Base-by-base conservation (phyloP, 352 stramenopile species). In the Phytophthora palmivora region DNA sequence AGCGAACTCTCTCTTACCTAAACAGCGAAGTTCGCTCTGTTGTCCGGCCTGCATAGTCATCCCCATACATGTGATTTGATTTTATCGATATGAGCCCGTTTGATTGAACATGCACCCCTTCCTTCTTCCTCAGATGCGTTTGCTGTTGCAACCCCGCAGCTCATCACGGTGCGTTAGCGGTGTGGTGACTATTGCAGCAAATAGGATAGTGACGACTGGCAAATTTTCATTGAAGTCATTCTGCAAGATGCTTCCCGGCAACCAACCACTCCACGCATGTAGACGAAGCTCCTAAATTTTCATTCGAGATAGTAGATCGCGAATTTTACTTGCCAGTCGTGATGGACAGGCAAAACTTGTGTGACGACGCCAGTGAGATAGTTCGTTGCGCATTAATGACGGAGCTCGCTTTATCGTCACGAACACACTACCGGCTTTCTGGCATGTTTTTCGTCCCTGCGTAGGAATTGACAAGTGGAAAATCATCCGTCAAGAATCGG, bases 41-140 rank as follows among this genome's bases (percentile, higher is more conserved):
- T 34, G 32, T 26, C 32, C 30, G 22, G 45, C 51, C 51, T 72
- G 62, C 62, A 68, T 63, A 67, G 51, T 76, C 62, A 71, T 68
- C 45, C 57, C 61, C 63, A 69, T 74, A 74, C 66, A 70, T 70
- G 54, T 70, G 66, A 67, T 67, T 70, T 70, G 66, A 70, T 70
- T 74, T 70, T 70, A 70, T 70, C 60, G 59, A 70, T 70, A 60
- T 65, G 63, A 58, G 33, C 54, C 49, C 51, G 54, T 67, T 70
- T 63, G 46, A 60, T 59, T 63, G n/a, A 74, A 74, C 54, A 63
- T 48, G 44, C 59, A 65, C 39, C 28, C 22, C 19, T 57, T 61
- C 21, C 47, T 64, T 58, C 43, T 50, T 60, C 19, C 12, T 19
- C 9, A 8, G 18, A 34, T 7, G 41, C 6, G 32, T 8, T 44